Evolutionary conservation across 768 basidiomycete species (phyloP), one percentile per base, ranked within the genome.

Genomic region (Suillus placidus): DNA sequence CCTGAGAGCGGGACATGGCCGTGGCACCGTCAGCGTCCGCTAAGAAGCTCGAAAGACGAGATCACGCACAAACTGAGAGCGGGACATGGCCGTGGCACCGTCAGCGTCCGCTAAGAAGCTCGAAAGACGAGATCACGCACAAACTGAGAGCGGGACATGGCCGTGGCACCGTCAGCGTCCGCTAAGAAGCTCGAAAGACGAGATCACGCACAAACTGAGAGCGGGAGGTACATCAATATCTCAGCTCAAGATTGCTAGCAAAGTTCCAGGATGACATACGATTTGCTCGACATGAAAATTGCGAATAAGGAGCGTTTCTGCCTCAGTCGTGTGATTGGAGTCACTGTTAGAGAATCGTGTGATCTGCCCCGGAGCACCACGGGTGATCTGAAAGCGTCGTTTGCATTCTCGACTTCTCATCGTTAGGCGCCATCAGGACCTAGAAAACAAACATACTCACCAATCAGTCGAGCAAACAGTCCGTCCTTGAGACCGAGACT

Each of bases 341-440:
- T 45, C 20, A n/a, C 7, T 20, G 8, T 47, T n/a, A 47, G 47
- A n/a, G 1, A n/a, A 4, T 26, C 13, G 49, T 1, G 13, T 23
- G 4, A n/a, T 23, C 12, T 1, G 23, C 49, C 14, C 3, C 6
- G 2, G 14, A 12, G 14, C 1, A 9, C 9, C 10, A 7, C 23
- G 13, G 13, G 54, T n/a, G 3, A 76, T 69, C 43, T 71, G 72
- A 54, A 76, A 76, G 55, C 75, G 73, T 16, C 73, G 68, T 66
- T 73, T 71, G 55, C 74, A 73, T 5, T 67, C 68, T n/a, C 68
- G 70, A 47, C 61, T 51, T 49, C 67, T 68, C 2, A 66, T 61
- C 20, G 73, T 13, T 16, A 52, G 51, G 51, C 3, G 71, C 40
- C 32, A 67, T 66, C 20, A 70, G 0, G 3, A 12, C 20, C 10